These are phyloP conservation scores for Fusarium abutilonis DNA, from an alignment of 2,329 filamentous ascomycete species.

Conservation along the genomic window DNA sequence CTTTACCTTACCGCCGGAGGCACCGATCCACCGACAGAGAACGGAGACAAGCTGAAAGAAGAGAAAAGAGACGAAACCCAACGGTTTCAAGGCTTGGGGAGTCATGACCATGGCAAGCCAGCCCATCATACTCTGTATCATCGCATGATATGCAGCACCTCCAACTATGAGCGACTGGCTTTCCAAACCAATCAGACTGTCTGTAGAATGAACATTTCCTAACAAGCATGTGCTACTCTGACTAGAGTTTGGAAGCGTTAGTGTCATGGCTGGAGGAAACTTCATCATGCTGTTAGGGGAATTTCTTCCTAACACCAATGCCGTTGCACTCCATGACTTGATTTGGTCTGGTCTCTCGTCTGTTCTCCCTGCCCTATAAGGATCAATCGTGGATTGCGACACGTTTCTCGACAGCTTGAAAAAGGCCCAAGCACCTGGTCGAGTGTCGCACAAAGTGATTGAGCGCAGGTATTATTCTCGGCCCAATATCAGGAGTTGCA, in stretches of 20 bases:
- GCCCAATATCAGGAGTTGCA: not conserved
- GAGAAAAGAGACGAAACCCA: conserved; percentile 7
- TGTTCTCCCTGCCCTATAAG: conserved; percentile 19
- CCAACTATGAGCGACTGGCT: conserved; percentile 6
- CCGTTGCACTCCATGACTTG: conserved; percentile 1
- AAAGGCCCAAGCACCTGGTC: conserved; percentile 28
- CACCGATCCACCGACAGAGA: not conserved
- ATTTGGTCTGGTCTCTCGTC: conserved; percentile 1
- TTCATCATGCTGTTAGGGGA: conserved; percentile 8
- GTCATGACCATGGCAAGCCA: conserved; percentile 13
- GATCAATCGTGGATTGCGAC: conserved; percentile 3
- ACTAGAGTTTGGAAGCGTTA: not conserved
- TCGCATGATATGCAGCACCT: conserved; percentile 14
- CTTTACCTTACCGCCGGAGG: conserved; percentile 7
- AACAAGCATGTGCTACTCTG: not conserved
- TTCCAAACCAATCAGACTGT: not conserved
- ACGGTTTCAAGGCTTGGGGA: conserved; percentile 6
- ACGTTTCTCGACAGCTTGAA: conserved; percentile 21
- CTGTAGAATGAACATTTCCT: conserved; percentile 1
- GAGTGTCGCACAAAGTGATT: conserved; percentile 15
- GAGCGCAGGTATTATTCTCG: conserved; percentile 8
- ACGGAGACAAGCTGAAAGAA: not conserved
- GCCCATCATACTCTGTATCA: conserved; percentile 17
- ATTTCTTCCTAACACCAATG: not conserved
- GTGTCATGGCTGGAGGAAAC: conserved; percentile 8